phyloP scores from a whole-genome alignment of 1,284 basidiomycete species.

The Microbotryum violaceum region DNA sequence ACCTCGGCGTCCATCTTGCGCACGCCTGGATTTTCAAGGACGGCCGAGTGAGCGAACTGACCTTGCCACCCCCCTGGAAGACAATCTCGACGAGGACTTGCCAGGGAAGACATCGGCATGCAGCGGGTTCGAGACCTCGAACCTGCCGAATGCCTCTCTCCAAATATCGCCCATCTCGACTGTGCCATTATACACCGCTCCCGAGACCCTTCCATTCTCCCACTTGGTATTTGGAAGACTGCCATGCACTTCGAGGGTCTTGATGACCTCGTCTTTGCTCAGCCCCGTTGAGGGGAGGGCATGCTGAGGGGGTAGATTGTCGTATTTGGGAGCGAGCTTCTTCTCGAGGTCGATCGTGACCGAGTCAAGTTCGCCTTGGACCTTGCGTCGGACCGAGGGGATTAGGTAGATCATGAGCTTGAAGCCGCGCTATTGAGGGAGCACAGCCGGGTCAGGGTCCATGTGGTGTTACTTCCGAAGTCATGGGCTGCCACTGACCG shows the following conservation, averaged over 20 bases:
- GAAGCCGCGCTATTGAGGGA: conserved; percentile 7
- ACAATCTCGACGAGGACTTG: neutral
- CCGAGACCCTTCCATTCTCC: conserved; percentile 66
- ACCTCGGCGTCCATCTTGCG: conserved; percentile 98
- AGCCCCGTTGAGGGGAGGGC: conserved; percentile 61
- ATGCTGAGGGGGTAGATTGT: conserved; percentile 55
- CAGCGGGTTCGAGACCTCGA: conserved; percentile 62
- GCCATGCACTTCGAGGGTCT: conserved; percentile 73
- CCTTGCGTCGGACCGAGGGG: conserved; percentile 59
- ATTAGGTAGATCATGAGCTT: conserved; percentile 52
- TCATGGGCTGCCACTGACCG: neutral
- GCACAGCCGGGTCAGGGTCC: neutral
- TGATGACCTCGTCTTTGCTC: conserved; percentile 64
- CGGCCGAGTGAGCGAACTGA: neutral
- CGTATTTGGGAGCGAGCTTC: conserved; percentile 56
- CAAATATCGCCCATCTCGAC: conserved; percentile 58
- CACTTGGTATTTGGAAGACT: conserved; percentile 50
- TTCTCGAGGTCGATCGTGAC: conserved; percentile 33
- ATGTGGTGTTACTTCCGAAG: too few species aligned
- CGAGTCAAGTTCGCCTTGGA: conserved; percentile 61
- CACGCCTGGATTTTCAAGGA: conserved; percentile 47
- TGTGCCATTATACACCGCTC: conserved; percentile 52
- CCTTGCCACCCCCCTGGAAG: neutral
- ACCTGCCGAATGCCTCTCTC: conserved; percentile 43
- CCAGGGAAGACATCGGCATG: conserved; percentile 73